Conservation (phyloP, 306 rosid genomes). For the Inga leiocalycina region DNA sequence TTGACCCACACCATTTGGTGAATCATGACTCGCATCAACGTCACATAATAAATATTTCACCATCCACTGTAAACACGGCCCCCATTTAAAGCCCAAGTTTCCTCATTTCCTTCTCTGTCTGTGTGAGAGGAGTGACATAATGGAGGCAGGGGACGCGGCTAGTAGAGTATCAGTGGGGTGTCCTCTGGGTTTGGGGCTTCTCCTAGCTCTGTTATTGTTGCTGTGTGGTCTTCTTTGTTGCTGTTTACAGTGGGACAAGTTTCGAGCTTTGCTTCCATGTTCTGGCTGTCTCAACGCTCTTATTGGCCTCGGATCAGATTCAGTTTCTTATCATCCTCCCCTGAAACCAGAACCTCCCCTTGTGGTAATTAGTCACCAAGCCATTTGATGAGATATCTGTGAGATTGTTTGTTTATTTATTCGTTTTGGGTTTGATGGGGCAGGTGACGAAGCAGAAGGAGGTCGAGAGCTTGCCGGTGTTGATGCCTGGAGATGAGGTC, state of each 20-base stretch:
- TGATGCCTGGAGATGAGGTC: conserved; percentile 84
- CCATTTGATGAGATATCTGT: not conserved
- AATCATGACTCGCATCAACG: not conserved
- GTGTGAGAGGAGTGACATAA: not conserved
- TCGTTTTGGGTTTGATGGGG: not conserved
- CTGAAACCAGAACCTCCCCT: conserved; percentile 46
- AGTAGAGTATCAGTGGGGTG: conserved; percentile 45
- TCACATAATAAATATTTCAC: conserved; percentile 37
- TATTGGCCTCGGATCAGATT: conserved; percentile 24
- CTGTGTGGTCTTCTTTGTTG: conserved; percentile 55
- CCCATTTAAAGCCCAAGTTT: conserved; percentile 11
- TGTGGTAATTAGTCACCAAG: conserved; percentile 36
- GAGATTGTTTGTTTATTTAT: not conserved
- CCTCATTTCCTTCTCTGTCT: not conserved
- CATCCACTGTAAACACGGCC: conserved; percentile 33
- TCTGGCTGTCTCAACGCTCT: conserved; percentile 13
- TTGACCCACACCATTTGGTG: conserved; percentile 2
- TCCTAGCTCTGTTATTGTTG: conserved; percentile 45
- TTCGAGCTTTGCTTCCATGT: conserved; percentile 38
- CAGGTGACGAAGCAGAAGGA: conserved; percentile 51
- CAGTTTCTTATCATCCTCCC: conserved; percentile 11
- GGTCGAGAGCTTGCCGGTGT: conserved; percentile 55
- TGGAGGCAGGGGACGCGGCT: conserved; percentile 47
- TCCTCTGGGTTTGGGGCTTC: conserved; percentile 64
- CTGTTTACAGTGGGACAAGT: conserved; percentile 62